Conservation (phyloP, 176 grass and related monocot species). For the Pharus latifolius region DNA sequence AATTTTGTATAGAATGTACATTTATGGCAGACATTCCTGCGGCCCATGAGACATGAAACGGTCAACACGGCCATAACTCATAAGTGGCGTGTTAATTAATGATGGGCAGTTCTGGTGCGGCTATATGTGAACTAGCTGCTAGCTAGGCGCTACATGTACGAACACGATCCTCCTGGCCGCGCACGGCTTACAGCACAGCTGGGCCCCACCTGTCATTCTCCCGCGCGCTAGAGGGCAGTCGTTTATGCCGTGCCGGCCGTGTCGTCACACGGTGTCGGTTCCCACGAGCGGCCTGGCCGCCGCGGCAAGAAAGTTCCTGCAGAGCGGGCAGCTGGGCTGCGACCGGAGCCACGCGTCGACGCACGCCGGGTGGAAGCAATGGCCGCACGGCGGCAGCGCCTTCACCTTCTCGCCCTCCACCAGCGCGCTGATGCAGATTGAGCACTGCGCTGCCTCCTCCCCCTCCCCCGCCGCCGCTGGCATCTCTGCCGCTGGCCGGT, state of each 20-base stretch:
- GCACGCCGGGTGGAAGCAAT: constrained; percentile 82
- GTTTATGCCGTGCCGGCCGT: neutral
- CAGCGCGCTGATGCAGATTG: constrained; percentile 62
- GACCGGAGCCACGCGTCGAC: constrained; percentile 63
- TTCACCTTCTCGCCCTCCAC: constrained; percentile 70
- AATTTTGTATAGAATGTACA: too few species aligned
- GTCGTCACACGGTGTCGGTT: neutral
- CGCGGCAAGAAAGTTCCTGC: constrained; percentile 31
- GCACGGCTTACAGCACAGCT: too few species aligned
- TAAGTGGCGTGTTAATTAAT: neutral
- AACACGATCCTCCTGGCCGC: too few species aligned
- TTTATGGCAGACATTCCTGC: too few species aligned
- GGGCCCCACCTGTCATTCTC: neutral
- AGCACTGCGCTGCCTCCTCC: constrained; percentile 38
- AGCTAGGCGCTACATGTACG: too few species aligned
- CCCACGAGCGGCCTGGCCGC: constrained; percentile 4
- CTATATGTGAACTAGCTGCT: too few species aligned
- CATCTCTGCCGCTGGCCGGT: neutral
- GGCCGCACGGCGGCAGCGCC: constrained; percentile 51
- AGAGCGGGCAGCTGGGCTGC: constrained; percentile 70
- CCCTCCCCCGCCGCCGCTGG: neutral
- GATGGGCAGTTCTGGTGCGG: too few species aligned
- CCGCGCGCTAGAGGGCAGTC: too few species aligned
- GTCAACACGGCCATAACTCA: neutral
- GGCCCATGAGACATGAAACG: neutral